These are phyloP conservation scores for Trichoderma asperellum DNA, from an alignment of 2,329 filamentous ascomycete genomes.

Conservation along the genomic window DNA sequence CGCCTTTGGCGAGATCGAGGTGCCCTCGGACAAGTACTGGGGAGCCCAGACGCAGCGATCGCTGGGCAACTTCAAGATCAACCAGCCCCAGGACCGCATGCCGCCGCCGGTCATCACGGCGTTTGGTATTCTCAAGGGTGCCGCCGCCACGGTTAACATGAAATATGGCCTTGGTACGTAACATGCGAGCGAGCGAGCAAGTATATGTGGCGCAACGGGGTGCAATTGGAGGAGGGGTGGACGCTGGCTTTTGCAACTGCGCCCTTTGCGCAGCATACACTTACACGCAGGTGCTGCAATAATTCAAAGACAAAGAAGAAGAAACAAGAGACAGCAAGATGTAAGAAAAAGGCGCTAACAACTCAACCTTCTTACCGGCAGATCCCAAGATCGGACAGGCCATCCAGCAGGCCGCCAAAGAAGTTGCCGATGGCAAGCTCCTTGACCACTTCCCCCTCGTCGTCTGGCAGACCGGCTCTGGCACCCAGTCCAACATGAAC, in stretches of 20 bases:
- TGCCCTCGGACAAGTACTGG: slow-evolving; percentile 94
- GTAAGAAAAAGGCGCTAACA: neutral
- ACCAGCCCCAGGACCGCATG: slow-evolving; percentile 99
- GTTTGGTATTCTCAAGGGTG: slow-evolving; percentile 96
- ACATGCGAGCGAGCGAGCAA: slow-evolving; percentile 37
- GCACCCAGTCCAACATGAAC: slow-evolving; percentile 99
- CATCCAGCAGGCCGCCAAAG: slow-evolving; percentile 90
- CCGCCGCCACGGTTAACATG: slow-evolving; percentile 95
- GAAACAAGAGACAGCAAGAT: neutral
- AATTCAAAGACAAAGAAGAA: neutral
- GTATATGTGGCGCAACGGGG: neutral
- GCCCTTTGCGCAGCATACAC: neutral
- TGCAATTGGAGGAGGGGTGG: neutral
- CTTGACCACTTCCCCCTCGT: slow-evolving; percentile 97
- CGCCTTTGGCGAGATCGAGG: slow-evolving; percentile 96
- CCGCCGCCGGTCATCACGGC: slow-evolving; percentile 88
- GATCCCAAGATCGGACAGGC: slow-evolving; percentile 81
- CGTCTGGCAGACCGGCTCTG: slow-evolving; percentile 98
- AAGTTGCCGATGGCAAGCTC: slow-evolving; percentile 92
- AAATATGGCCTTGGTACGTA: slow-evolving; percentile 79
- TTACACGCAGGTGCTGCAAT: neutral
- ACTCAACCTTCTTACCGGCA: neutral
- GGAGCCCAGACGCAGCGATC: slow-evolving; percentile 96
- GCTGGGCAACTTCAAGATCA: slow-evolving; percentile 97
- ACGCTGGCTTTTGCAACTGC: neutral